Conservation (phyloP, 2,329 filamentous ascomycete genomes). For the Talaromyces sp. region DNA sequence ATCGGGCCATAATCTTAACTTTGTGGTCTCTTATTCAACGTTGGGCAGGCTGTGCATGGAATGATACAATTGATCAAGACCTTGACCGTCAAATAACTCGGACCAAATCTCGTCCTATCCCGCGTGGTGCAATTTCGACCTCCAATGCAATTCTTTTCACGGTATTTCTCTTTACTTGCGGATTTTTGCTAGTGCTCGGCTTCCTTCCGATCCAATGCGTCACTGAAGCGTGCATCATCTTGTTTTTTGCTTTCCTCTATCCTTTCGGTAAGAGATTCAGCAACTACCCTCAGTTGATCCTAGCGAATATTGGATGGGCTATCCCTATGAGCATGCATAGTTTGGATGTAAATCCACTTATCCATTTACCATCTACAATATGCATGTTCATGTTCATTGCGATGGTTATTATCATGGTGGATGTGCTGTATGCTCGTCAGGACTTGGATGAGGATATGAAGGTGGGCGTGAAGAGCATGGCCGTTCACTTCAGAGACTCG, state of each 20-base stretch:
- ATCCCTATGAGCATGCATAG: too few species aligned
- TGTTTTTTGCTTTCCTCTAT: too few species aligned
- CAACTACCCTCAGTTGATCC: too few species aligned
- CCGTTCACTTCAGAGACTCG: not conserved
- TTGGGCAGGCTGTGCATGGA: constrained; percentile 75
- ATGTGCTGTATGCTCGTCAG: constrained; percentile 68
- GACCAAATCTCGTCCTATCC: constrained; percentile 77
- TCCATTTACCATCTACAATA: too few species aligned
- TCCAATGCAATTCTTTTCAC: constrained; percentile 70
- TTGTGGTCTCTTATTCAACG: too few species aligned
- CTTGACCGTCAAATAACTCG: constrained; percentile 76
- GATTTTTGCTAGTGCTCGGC: constrained; percentile 35
- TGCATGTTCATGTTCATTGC: not conserved
- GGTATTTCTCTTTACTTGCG: constrained; percentile 48
- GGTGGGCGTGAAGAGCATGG: not conserved
- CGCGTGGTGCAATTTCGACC: constrained; percentile 71
- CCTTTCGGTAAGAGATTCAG: too few species aligned
- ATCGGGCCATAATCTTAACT: too few species aligned
- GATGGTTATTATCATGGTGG: constrained; percentile 79
- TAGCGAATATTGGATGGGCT: too few species aligned
- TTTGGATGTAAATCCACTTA: constrained; percentile 52
- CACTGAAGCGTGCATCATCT: too few species aligned
- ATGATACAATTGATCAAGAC: constrained; percentile 86
- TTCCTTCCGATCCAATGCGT: not conserved
- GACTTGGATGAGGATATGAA: not conserved